phyloP scores from a whole-genome alignment of 345 rosid species.

The Rubroshorea leprosula region DNA sequence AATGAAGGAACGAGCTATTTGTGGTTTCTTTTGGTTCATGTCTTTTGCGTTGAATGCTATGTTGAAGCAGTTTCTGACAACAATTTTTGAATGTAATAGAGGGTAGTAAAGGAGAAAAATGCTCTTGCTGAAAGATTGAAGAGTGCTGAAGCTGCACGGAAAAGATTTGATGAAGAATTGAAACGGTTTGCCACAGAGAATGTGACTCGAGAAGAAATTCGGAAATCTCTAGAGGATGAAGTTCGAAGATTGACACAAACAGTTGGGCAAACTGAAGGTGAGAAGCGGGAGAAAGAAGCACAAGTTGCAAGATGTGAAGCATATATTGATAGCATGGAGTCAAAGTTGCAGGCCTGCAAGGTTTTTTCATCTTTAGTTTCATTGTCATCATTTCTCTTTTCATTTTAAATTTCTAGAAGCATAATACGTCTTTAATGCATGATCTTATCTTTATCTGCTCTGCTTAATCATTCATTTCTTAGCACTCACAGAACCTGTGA shows the following conservation, averaged over 20 bases:
- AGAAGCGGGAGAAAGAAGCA: conserved; percentile 90
- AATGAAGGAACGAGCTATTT: too few species aligned
- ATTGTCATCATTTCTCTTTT: too few species aligned
- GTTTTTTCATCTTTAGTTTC: too few species aligned
- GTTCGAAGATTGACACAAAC: conserved; percentile 77
- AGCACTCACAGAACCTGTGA: too few species aligned
- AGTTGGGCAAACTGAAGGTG: conserved; percentile 89
- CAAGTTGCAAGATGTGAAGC: conserved; percentile 90
- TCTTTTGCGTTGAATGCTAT: too few species aligned
- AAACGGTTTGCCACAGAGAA: conserved; percentile 84
- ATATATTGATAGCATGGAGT: conserved; percentile 89
- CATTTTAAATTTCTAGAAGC: too few species aligned
- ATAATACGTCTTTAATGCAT: too few species aligned
- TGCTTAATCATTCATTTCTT: too few species aligned
- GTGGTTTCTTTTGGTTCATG: too few species aligned
- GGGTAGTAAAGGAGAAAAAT: conserved; percentile 88
- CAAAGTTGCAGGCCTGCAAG: conserved; percentile 87
- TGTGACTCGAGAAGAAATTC: conserved; percentile 72
- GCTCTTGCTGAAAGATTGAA: conserved; percentile 87
- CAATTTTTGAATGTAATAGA: conserved; percentile 41
- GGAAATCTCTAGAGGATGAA: conserved; percentile 88
- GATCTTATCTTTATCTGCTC: too few species aligned
- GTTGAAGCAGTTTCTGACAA: conserved; percentile 13
- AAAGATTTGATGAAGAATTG: conserved; percentile 88
- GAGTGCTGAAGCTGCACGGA: conserved; percentile 81